Conservation (phyloP, 1,284 basidiomycete genomes). For the Coniophora puteana region DNA sequence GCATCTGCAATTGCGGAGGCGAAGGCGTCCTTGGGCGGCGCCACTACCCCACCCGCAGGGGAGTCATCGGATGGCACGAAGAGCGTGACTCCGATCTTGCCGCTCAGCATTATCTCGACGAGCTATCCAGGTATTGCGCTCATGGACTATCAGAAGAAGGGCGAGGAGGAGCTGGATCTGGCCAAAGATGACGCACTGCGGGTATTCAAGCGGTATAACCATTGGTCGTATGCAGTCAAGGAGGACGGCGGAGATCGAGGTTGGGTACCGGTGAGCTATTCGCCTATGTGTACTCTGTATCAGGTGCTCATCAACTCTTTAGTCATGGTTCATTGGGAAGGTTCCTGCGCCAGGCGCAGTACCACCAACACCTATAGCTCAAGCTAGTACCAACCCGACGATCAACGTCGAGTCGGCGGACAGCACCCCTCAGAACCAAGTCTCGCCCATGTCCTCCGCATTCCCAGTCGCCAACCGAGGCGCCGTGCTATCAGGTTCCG, state of each 20-base stretch:
- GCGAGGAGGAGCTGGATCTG: conserved; percentile 85
- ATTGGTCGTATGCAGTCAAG: conserved; percentile 94
- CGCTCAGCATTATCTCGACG: conserved; percentile 85
- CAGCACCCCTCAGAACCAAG: conserved; percentile 45
- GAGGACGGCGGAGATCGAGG: conserved; percentile 85
- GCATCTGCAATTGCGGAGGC: conserved; percentile 77
- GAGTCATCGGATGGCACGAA: conserved; percentile 35
- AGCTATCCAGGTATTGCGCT: conserved; percentile 92
- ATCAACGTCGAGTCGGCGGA: too few species aligned
- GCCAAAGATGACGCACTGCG: conserved; percentile 83
- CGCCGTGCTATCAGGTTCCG: conserved; percentile 14
- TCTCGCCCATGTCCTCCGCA: conserved; percentile 73
- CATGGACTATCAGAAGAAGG: conserved; percentile 93
- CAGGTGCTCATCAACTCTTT: conserved; percentile 9
- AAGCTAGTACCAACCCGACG: too few species aligned
- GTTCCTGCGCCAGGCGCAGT: conserved; percentile 47
- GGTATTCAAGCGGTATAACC: conserved; percentile 97
- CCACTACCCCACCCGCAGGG: conserved; percentile 31
- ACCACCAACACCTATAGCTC: conserved; percentile 54
- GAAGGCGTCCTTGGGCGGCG: conserved; percentile 44
- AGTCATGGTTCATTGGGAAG: conserved; percentile 80
- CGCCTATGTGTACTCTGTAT: not conserved
- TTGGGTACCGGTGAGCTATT: conserved; percentile 75
- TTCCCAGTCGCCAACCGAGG: conserved; percentile 42
- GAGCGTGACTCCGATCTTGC: conserved; percentile 74